These are phyloP conservation scores for Pouteria campechiana DNA, from an alignment of 179 eudicot genomes.

Conservation along the genomic window DNA sequence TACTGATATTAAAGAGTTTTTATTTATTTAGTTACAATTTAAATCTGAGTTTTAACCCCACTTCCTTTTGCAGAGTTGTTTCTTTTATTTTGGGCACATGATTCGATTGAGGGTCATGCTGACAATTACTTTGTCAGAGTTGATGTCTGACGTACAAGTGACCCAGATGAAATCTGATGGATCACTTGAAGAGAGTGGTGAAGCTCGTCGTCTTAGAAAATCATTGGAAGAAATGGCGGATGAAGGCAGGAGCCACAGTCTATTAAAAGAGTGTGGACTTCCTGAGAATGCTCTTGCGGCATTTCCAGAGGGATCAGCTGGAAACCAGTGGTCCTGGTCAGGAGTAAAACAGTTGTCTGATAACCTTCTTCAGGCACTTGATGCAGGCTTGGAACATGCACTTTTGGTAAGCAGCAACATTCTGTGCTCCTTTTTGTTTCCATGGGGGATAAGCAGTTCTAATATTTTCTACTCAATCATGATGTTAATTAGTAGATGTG, in stretches of 20 bases:
- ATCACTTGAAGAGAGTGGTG: slow-evolving; percentile 96
- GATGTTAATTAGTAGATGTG: too few species aligned
- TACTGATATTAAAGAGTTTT: background rate
- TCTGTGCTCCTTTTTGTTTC: background rate
- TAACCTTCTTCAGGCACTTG: slow-evolving; percentile 76
- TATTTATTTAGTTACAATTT: background rate
- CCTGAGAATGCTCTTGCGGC: slow-evolving; percentile 55
- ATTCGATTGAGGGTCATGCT: slow-evolving; percentile 87
- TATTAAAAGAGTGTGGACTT: slow-evolving; percentile 70
- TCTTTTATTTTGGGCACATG: slow-evolving; percentile 69
- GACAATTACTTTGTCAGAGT: slow-evolving; percentile 91
- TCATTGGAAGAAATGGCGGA: slow-evolving; percentile 94
- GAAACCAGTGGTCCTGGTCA: slow-evolving; percentile 84
- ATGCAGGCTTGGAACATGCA: slow-evolving; percentile 96
- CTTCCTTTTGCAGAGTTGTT: slow-evolving; percentile 70
- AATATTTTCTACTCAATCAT: too few species aligned
- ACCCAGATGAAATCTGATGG: slow-evolving; percentile 97
- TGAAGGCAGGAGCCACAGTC: slow-evolving; percentile 48
- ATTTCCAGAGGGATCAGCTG: slow-evolving; percentile 39
- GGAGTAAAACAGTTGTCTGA: slow-evolving; percentile 69
- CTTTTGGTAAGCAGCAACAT: slow-evolving; percentile 48
- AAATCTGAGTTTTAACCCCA: background rate
- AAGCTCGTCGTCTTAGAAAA: slow-evolving; percentile 76
- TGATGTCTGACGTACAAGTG: slow-evolving; percentile 98
- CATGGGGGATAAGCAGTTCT: too few species aligned